phyloP scores from a whole-genome alignment of 805 yeast species.

The Pichia rugopelliculosa region DNA sequence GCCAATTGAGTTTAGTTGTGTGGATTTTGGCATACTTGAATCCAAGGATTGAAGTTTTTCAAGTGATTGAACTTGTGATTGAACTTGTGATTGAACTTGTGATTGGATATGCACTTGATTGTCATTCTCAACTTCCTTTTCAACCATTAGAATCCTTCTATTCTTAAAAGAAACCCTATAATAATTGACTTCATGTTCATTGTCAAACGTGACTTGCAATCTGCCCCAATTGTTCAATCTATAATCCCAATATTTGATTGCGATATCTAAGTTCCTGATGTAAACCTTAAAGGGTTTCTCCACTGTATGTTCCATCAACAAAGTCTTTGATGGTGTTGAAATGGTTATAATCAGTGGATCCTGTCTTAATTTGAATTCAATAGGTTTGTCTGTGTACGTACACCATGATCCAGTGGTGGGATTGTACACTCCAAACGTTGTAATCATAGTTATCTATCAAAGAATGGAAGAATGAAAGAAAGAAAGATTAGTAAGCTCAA shows the following conservation, averaged over 20 bases:
- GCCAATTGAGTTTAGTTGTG: too few species aligned
- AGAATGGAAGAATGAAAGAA: too few species aligned
- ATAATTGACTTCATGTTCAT: neutral
- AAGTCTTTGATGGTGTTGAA: neutral
- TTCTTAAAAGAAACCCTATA: neutral
- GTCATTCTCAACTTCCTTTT: neutral
- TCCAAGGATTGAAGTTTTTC: too few species aligned
- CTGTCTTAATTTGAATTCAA: neutral
- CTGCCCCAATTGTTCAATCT: neutral
- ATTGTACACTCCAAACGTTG: neutral
- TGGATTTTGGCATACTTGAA: too few species aligned
- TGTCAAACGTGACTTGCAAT: neutral
- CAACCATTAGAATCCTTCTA: neutral
- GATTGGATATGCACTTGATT: neutral
- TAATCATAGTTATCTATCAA: too few species aligned
- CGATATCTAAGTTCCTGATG: neutral
- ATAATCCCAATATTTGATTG: slow-evolving; percentile 1
- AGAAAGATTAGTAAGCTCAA: too few species aligned
- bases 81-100: neutral
- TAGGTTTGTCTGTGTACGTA: neutral
- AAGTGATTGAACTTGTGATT: neutral
- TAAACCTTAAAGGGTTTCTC: neutral
- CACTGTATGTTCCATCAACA: neutral
- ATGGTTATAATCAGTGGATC: neutral
- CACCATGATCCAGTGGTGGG: neutral